Evolutionary conservation across 768 basidiomycete species (phyloP).

Genomic region (Suillus hirtellus): DNA sequence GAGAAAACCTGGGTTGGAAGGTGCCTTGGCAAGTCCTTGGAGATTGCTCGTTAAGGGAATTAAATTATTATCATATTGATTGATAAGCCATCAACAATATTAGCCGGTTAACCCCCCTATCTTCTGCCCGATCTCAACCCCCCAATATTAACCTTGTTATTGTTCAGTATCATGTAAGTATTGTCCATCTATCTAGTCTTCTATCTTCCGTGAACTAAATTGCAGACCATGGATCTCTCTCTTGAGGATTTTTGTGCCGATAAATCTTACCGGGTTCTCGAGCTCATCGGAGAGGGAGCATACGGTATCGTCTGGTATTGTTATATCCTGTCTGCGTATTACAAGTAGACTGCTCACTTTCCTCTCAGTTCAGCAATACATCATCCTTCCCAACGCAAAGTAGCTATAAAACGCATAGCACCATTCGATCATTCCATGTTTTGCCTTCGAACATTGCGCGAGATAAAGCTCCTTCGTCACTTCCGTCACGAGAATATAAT

Average conservation of each 20-base stretch:
- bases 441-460: conserved; percentile 77
- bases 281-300: conserved; percentile 92
- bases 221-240: conserved; percentile 24
- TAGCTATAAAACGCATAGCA: conserved; percentile 95
- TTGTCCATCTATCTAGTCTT: conserved; percentile 4
- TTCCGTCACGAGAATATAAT: conserved; percentile 90
- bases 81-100: conserved; percentile 8
- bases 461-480: conserved; percentile 92
- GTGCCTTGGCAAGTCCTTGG: conserved; percentile 5
- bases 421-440: conserved; percentile 97
- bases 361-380: conserved; percentile 69
- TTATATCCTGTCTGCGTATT: not conserved
- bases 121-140: not conserved
- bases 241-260: conserved; percentile 51
- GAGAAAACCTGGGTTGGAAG: conserved; percentile 3
- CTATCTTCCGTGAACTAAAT: conserved; percentile 4
- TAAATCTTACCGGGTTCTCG: conserved; percentile 67
- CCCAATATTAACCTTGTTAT: not conserved
- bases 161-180: conserved; percentile 3
- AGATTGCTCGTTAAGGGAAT: conserved; percentile 10
- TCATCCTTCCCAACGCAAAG: conserved; percentile 73
- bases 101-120: conserved; percentile 5
- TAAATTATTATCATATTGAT: conserved; percentile 7
- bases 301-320: conserved; percentile 84
- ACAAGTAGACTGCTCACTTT: conserved; percentile 16